phyloP scores from a whole-genome alignment of 768 basidiomycete species.

The Pisolithus albus region DNA sequence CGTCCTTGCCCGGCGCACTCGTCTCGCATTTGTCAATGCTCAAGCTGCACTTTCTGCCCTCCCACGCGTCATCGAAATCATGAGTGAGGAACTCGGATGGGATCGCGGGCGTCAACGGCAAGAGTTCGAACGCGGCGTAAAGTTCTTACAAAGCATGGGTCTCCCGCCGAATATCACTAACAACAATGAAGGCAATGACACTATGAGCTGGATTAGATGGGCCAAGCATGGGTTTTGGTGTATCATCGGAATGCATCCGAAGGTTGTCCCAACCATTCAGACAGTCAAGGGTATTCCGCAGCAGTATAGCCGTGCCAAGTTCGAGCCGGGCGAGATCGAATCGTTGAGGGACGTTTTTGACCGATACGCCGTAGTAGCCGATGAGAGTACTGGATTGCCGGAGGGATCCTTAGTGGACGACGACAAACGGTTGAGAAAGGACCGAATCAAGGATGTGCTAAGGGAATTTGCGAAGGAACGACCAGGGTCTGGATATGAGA shows the following conservation, averaged over 20 bases:
- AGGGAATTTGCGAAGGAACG: constrained; percentile 33
- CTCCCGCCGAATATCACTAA: constrained; percentile 47
- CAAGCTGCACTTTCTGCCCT: constrained; percentile 79
- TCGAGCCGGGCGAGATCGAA: constrained; percentile 46
- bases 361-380: neutral
- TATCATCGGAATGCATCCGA: constrained; percentile 17
- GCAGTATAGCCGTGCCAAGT: constrained; percentile 45
- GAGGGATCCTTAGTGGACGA: neutral
- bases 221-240: constrained; percentile 9
- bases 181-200: constrained; percentile 21
- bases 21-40: constrained; percentile 91
- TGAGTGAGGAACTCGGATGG: constrained; percentile 85
- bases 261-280: neutral
- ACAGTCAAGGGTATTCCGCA: constrained; percentile 10
- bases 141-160: constrained; percentile 83
- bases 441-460: constrained; percentile 37
- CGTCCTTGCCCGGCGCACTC: constrained; percentile 85
- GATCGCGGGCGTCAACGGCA: constrained; percentile 44
- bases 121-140: constrained; percentile 54
- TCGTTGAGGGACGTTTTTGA: constrained; percentile 35
- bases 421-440: constrained; percentile 31
- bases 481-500: constrained; percentile 46
- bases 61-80: constrained; percentile 84
- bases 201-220: constrained; percentile 15
- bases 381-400: constrained; percentile 10